Evolutionary conservation across 1,284 basidiomycete genomes (phyloP).

Genomic region (Apiotrichum gamsii): DNA sequence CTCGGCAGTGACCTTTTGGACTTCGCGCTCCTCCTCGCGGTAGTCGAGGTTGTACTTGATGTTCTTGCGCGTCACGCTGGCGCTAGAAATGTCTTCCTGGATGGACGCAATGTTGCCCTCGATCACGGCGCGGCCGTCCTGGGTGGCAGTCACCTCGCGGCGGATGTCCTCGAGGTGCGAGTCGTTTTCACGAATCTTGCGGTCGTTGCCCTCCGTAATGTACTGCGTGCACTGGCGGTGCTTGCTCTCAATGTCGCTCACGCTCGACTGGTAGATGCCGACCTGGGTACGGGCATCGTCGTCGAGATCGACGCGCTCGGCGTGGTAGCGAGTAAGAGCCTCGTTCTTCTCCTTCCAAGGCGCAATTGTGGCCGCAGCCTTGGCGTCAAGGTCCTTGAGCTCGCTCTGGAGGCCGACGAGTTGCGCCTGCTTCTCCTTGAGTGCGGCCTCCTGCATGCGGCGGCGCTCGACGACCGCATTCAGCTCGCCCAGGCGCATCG

Average conservation of each 20-base stretch:
- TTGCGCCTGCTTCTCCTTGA: slow-evolving; percentile 60
- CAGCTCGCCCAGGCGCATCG: slow-evolving; percentile 60
- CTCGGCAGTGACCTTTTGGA: slow-evolving; percentile 62
- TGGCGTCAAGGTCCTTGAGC: slow-evolving; percentile 37
- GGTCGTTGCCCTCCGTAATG: slow-evolving; percentile 61
- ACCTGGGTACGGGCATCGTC: slow-evolving; percentile 31
- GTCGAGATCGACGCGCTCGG: slow-evolving; percentile 31
- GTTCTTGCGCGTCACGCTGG: slow-evolving; percentile 63
- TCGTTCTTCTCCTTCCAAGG: slow-evolving; percentile 44
- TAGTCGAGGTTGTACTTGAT: slow-evolving; percentile 81
- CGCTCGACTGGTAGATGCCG: slow-evolving; percentile 29
- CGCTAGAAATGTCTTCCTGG: slow-evolving; percentile 53
- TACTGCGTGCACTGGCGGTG: slow-evolving; percentile 51
- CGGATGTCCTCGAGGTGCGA: slow-evolving; percentile 53
- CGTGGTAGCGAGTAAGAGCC: slow-evolving; percentile 26
- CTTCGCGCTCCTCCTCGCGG: slow-evolving; percentile 62
- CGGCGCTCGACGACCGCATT: slow-evolving; percentile 60
- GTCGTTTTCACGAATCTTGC: slow-evolving; percentile 59
- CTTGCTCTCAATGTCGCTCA: slow-evolving; percentile 35
- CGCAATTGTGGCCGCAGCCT: slow-evolving; percentile 32
- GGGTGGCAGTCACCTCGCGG: slow-evolving; percentile 49
- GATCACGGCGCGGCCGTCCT: slow-evolving; percentile 54
- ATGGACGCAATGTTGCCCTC: slow-evolving; percentile 53
- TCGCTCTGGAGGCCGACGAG: slow-evolving; percentile 43
- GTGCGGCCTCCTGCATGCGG: slow-evolving; percentile 56